Evolutionary conservation across 169 alveolate species (phyloP).

Genomic region (Plasmodium blacklocki): DNA sequence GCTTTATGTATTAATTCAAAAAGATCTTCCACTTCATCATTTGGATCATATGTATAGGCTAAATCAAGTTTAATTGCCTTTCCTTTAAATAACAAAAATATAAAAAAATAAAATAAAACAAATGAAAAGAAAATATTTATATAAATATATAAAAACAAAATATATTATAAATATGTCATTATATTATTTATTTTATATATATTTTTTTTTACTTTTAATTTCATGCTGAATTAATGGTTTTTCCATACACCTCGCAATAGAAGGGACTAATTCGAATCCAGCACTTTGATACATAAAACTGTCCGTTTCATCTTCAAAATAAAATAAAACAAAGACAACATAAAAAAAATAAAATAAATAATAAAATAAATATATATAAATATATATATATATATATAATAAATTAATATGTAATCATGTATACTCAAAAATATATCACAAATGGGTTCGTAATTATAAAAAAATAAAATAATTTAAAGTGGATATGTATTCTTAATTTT

Average conservation of each 20-base stretch:
- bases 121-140: neutral
- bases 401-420: neutral
- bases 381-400: neutral
- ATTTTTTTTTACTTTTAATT: slow-evolving; percentile 79
- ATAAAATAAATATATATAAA: slow-evolving; percentile 11
- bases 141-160: neutral
- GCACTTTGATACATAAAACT: slow-evolving; percentile 97
- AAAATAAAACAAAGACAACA: slow-evolving; percentile 35
- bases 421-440: neutral
- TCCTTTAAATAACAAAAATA: neutral
- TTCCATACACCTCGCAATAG: slow-evolving; percentile 95
- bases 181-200: neutral
- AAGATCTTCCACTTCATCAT: slow-evolving; percentile 97
- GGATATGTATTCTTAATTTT: no score
- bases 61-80: slow-evolving; percentile 77
- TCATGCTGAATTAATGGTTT: slow-evolving; percentile 90
- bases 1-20: slow-evolving; percentile 81
- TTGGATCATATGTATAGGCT: slow-evolving; percentile 84
- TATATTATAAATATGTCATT: neutral
- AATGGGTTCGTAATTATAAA: no score
- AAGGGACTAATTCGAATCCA: slow-evolving; percentile 93
- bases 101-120: neutral
- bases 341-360: slow-evolving; percentile 20
- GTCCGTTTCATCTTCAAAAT: slow-evolving; percentile 89
- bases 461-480: neutral